Evolutionary conservation across 805 yeast genomes (phyloP), one percentile per base, ranked within the genome.

Genomic region (Candida odintsovae): DNA sequence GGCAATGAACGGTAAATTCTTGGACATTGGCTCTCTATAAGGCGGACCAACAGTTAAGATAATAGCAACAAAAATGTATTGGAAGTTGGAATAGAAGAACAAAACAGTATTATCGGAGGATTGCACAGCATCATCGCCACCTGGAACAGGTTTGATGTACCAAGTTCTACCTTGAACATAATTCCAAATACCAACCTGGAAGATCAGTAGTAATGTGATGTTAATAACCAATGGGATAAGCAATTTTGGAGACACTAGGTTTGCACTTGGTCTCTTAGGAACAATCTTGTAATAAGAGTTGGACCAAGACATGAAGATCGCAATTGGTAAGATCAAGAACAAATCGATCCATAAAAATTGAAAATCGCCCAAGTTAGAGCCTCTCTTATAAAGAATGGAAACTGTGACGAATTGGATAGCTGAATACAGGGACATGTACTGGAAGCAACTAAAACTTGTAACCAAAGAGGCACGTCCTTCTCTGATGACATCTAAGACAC

Each of bases 271-370:
- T 43, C 96, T 76, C 59, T 90, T 90, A 33, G 69, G 65, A 12
- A 78, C 78, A 26, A 94, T 69, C 16, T 53, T 56, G 18, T 63
- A 56, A 58, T 72, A 83, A 0, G 99, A 95, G 56, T 82, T 80
- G 1, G 97, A 83, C 98, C 99, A 94, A 6, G 97, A 90, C 99
- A 94, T 86, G 67, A 90, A 90, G 6, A 94, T 82, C 0, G 99
- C 99, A 59, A 94, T 78, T 11, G 99, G 99, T 47, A 94, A 76
- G 56, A 94, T 94, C 62, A 94, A 70, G 51, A 87, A 81, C 64
- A 94, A 65, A 67, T 94, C 99, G 63, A 94, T 94, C 78, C 90
- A 90, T 54, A 94, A 70, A 61, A 92, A 94, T 67, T 94, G 99
- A 69, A 94, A 90, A 67, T 94, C 99, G 10, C 99, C 99, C 49